Base-by-base conservation (phyloP, 2,329 filamentous ascomycete genomes). In the Didymella glomerata region DNA sequence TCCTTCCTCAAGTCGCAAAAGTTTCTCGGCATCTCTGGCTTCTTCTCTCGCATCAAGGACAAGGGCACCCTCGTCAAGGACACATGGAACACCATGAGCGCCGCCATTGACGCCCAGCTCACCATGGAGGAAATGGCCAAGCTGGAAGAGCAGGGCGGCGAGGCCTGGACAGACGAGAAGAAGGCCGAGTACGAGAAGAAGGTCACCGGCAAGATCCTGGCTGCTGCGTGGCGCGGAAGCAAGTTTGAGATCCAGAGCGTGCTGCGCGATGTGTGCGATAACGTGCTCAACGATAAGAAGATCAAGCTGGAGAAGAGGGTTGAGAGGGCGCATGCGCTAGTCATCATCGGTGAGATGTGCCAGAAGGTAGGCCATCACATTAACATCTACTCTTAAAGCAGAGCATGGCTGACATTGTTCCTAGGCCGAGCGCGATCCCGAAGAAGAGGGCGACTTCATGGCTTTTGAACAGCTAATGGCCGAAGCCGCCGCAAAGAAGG, bases 61-160 rank as follows among this genome's bases (percentile, higher is more conserved):
- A 98, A 98, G 86, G 94, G 94, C 62, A 95, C 90, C 2, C 85
- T 98, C 62, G 93, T 96, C 71, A 98, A 98, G 84, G 95, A 99
- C 74, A 98, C 95, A 1, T 99, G 95, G 95, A 94, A 91, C 74
- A 99, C 95, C 28, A 97, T 99, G 75, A 93, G 89, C 64, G 96
- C 92, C 50, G 95, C 95, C 38, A 96, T 99, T 66, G 93, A 97
- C 74, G 95, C 95, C 25, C 95, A 99, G 81, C 90, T 97, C 82
- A 97, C 93, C 60, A 97, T 99, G 88, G 94, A 99, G 82, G 94
- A 97, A 78, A 98, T 99, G 95, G 93, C 93, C 54, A 93, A 94
- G 77, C 84, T 94, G 79, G 95, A 99, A 81, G 91, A 97, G 82
- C 89, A 89, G 72, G 95, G 94, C 52, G 95, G 95, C 48, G 95